A percentile compares a stretch with the other conserved stretches of the same genome.
Evolutionary conservation across 1,139 yeast genomes (phyloP).

Genomic region (Nakaseomyces sp.): DNA sequence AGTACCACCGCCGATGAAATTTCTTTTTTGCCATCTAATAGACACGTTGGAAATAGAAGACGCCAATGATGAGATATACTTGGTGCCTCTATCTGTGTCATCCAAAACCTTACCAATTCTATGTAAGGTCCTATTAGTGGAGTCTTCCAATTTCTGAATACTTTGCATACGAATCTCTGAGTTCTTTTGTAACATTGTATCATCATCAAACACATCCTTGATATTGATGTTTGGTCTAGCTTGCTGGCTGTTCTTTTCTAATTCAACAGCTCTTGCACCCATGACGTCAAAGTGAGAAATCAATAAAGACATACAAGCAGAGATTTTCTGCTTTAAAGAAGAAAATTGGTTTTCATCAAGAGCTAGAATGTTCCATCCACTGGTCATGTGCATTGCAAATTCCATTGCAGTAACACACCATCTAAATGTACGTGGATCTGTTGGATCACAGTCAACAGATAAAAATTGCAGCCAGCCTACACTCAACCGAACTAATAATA

Average conservation of each 20-base stretch:
- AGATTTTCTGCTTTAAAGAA: slow-evolving; percentile 69
- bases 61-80: slow-evolving; percentile 76
- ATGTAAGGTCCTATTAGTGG: slow-evolving; percentile 21
- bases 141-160: slow-evolving; percentile 29
- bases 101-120: slow-evolving; percentile 84
- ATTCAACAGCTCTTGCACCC: slow-evolving; percentile 87
- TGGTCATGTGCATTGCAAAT: slow-evolving; percentile 91
- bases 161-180: slow-evolving; percentile 33
- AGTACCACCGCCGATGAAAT: slow-evolving; percentile 89
- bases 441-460: slow-evolving; percentile 90
- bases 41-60: slow-evolving; percentile 86
- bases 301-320: slow-evolving; percentile 87
- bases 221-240: slow-evolving; percentile 28
- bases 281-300: slow-evolving; percentile 95
- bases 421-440: slow-evolving; percentile 81
- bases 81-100: slow-evolving; percentile 78
- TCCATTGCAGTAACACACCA: slow-evolving; percentile 96
- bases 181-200: slow-evolving; percentile 33
- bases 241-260: slow-evolving; percentile 44
- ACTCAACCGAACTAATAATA: slow-evolving; percentile 65
- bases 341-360: slow-evolving; percentile 70
- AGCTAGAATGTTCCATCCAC: slow-evolving; percentile 80
- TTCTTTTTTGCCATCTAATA: slow-evolving; percentile 95
- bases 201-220: slow-evolving; percentile 33
- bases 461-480: slow-evolving; percentile 89